These are phyloP conservation scores for Kwoniella shandongensis DNA, from an alignment of 768 basidiomycete genomes.

Conservation along the genomic window DNA sequence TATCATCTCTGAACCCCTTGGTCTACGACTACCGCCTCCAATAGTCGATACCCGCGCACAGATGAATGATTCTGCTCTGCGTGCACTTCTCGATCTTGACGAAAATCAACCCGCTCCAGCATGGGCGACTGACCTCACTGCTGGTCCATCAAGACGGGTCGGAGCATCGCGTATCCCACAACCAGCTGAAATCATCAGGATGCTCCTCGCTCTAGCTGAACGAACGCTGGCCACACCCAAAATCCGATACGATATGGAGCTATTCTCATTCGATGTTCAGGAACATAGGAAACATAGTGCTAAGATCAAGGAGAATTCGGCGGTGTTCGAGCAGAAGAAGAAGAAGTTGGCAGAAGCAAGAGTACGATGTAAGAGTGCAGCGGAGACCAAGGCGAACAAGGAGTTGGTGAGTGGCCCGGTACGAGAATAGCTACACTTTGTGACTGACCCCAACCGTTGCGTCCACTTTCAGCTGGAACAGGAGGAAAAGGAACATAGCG, in stretches of 20 bases:
- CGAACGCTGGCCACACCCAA: conserved; percentile 25
- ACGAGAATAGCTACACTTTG: too few relatives aligned
- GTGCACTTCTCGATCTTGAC: conserved; percentile 26
- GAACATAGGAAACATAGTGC: conserved; percentile 9
- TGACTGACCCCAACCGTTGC: too few relatives aligned
- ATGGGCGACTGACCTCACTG: conserved; percentile 23
- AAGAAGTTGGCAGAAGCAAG: conserved; percentile 31
- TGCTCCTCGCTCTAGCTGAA: conserved; percentile 38
- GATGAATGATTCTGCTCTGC: conserved; percentile 22
- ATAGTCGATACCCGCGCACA: conserved; percentile 9
- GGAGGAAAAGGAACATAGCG: conserved; percentile 16
- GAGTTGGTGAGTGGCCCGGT: conserved; percentile 18
- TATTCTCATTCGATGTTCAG: not conserved
- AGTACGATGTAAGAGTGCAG: conserved; percentile 20
- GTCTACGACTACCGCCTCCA: conserved; percentile 17
- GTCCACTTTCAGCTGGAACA: conserved; percentile 1
- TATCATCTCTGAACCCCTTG: conserved; percentile 19
- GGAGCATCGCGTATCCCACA: conserved; percentile 35
- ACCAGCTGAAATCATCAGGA: conserved; percentile 32
- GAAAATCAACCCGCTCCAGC: conserved; percentile 24
- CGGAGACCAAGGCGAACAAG: conserved; percentile 26
- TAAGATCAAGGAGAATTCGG: conserved; percentile 14
- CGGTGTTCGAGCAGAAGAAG: conserved; percentile 21
- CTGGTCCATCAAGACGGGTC: conserved; percentile 27
- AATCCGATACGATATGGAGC: conserved; percentile 29